Conservation (phyloP, 495 filamentous ascomycete genomes). For the Penicillium canescens region DNA sequence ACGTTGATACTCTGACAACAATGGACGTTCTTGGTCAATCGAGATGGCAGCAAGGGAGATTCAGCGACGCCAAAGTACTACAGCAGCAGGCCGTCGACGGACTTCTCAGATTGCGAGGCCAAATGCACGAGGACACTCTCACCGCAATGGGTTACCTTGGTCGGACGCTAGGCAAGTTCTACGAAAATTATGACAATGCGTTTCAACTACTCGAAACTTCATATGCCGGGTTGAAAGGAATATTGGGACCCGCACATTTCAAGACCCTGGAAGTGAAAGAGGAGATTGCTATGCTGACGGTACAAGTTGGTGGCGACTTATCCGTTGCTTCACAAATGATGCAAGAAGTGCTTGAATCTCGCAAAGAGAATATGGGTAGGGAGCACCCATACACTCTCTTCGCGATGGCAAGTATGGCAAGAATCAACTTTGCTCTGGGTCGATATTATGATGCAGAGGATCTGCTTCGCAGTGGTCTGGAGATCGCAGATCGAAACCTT, state of each 20-base stretch:
- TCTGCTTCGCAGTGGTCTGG: constrained; percentile 18
- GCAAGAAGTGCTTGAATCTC: constrained; percentile 22
- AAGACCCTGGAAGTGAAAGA: constrained; percentile 32
- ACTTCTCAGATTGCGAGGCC: constrained; percentile 18
- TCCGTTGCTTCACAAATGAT: constrained; percentile 6
- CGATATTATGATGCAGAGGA: constrained; percentile 28
- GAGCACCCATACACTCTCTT: constrained; percentile 37
- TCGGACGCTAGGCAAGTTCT: constrained; percentile 14
- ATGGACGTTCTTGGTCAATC: too few species aligned
- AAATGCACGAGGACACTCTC: constrained; percentile 25
- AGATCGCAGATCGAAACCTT: constrained; percentile 34
- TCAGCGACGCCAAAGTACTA: constrained; percentile 24
- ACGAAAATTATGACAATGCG: constrained; percentile 20
- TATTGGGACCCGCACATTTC: constrained; percentile 28
- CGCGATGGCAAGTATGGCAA: constrained; percentile 27
- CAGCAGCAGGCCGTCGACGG: constrained; percentile 23
- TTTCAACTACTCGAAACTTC: constrained; percentile 20
- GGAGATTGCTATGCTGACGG: constrained; percentile 15
- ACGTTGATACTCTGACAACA: too few species aligned
- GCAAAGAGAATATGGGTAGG: constrained; percentile 31
- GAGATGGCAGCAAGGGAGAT: constrained; percentile 17
- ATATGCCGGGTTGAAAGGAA: constrained; percentile 29
- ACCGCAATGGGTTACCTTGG: constrained; percentile 27
- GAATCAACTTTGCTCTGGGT: constrained; percentile 24
- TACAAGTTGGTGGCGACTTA: not conserved